These are phyloP conservation scores for Pholiota conissans DNA, from an alignment of 768 basidiomycete genomes.

Conservation along the genomic window DNA sequence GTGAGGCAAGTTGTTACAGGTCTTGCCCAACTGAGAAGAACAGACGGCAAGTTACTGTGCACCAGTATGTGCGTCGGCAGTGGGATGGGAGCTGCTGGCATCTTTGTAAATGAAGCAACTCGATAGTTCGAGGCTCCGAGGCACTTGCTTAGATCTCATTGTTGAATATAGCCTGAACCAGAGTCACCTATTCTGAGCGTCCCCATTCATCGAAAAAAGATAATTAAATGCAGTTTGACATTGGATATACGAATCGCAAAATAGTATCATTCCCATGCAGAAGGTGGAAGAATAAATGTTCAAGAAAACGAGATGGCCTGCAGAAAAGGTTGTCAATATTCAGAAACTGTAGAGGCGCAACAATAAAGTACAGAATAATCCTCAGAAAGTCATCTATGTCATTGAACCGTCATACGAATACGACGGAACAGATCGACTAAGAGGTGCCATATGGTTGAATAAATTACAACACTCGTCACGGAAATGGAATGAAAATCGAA, in stretches of 20 bases:
- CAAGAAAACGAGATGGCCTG: background rate
- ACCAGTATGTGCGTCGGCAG: conserved; percentile 81
- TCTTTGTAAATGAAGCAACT: conserved; percentile 70
- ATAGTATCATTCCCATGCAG: too few relatives aligned
- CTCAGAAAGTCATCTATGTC: conserved; percentile 88
- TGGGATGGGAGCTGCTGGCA: conserved; percentile 86
- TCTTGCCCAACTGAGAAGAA: conserved; percentile 76
- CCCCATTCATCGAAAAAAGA: too few relatives aligned
- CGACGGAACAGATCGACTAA: conserved; percentile 72
- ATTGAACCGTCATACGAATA: conserved; percentile 49
- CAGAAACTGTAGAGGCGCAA: background rate
- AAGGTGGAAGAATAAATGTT: too few relatives aligned
- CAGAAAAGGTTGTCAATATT: conserved; percentile 5
- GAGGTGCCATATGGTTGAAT: conserved; percentile 83
- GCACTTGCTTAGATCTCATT: background rate
- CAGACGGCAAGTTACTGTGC: conserved; percentile 67
- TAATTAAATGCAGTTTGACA: too few relatives aligned
- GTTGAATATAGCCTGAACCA: background rate
- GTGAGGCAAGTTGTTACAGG: conserved; percentile 86
- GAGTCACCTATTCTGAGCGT: too few relatives aligned
- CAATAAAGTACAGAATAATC: conserved; percentile 34
- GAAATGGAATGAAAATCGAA: conserved; percentile 23
- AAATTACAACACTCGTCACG: conserved; percentile 80
- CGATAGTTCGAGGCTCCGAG: background rate
- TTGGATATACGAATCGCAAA: background rate